Evolutionary conservation across 768 basidiomycete genomes (phyloP), one percentile per base, ranked within the genome.

Genomic region (Fistulinella prunicolor): DNA sequence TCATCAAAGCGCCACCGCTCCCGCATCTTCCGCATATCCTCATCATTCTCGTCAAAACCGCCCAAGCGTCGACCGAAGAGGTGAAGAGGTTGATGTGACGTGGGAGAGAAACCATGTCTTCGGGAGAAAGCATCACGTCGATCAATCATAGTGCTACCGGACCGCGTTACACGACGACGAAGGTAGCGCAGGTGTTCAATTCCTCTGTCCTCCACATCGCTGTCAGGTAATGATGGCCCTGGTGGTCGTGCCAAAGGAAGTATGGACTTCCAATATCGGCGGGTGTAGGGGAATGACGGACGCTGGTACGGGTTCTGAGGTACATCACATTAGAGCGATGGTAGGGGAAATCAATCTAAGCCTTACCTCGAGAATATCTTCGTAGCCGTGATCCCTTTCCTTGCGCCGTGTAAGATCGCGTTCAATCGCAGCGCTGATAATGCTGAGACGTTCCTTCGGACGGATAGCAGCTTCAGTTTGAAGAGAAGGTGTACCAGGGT

Each of bases 281-380:
- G 79, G 3, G 83, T 66, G 29, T 79, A 79, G 0, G 89, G 70
- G 0, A 75, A 65, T 0, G 79, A 77, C 1, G 76, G 73, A 6
- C 82, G 72, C 61, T 93, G 87, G 60, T 86, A 94, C 1, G 86
- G 75, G 51, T 80, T 80, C 86, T 90, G 53, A 4, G 42, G 51
- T 38, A 38, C 23, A 17, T 44, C 39, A 50, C 5, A 22, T 64
- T 24, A 60, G 40, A 22, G 30, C 16, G 12, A 13, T 32, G 0
- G 9, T 13, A 45, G 19, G 20, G 38, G 17, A 24, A 2, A 6
- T 12, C 16, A 9, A 21, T 46, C 42, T 19, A 4, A 16, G 2
- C 67, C 78, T 62, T 61, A 91, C 88, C 67, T 96, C 94, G 54
- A 90, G 76, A 44, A 76, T 73, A 61, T 97, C 94, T 56, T 95